Percentiles rank a stretch among this genome's conserved stretches.
phyloP scores from a whole-genome alignment of 805 yeast species.

The Maudiozyma turicensis region DNA sequence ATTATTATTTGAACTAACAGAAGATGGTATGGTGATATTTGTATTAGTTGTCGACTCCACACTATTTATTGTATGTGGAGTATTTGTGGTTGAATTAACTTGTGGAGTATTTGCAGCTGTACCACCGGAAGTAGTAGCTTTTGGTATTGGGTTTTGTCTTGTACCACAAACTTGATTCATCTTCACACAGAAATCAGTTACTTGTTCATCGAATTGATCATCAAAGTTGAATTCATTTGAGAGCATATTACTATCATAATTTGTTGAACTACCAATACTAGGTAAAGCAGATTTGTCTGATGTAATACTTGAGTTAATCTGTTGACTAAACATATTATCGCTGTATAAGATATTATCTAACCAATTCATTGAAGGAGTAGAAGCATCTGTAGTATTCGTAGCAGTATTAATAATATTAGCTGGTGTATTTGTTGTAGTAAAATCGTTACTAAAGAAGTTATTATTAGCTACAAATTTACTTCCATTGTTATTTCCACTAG shows the following conservation, averaged over 20 bases:
- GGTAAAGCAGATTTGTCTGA: not conserved
- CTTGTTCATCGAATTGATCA: constrained; percentile 55
- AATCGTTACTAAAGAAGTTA: constrained; percentile 1
- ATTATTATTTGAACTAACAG: not conserved
- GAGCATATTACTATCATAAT: constrained; percentile 9
- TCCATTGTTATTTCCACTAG: not conserved
- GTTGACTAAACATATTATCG: constrained; percentile 7
- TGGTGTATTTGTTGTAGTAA: not conserved
- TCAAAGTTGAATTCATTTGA: constrained; percentile 29
- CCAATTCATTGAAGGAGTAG: constrained; percentile 6
- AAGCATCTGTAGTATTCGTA: not conserved
- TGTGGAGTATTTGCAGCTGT: constrained; percentile 1
- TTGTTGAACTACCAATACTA: constrained; percentile 5
- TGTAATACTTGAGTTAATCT: not conserved
- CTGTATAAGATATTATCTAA: constrained; percentile 16
- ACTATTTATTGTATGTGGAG: no score
- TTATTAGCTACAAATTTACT: not conserved
- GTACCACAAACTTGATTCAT: constrained; percentile 80
- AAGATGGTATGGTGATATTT: not conserved
- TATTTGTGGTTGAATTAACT: constrained; percentile 1
- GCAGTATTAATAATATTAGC: not conserved
- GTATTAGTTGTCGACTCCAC: constrained; percentile 1
- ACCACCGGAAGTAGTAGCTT: not conserved
- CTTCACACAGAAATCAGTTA: constrained; percentile 64
- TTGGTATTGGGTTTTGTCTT: constrained; percentile 56